A percentile compares a stretch with the other conserved stretches of the same genome.
phyloP scores from a whole-genome alignment of 2,329 filamentous ascomycete genomes.

The Berkeleyomyces basicola region DNA sequence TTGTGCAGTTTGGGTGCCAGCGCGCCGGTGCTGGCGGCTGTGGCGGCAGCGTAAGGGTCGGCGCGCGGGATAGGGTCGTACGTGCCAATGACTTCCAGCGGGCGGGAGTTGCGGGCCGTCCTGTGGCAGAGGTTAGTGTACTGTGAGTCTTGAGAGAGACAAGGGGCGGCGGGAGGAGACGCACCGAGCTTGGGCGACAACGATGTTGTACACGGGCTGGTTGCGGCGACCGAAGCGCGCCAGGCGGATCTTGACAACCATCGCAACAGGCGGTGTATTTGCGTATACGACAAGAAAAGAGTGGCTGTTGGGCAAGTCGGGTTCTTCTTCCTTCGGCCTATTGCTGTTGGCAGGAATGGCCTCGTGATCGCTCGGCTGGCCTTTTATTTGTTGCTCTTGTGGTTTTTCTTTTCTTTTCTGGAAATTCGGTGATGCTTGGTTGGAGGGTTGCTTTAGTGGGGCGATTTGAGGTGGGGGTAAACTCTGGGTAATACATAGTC shows the following conservation, averaged over 20 bases:
- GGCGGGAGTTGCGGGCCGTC: conserved; percentile 71
- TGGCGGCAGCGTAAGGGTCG: conserved; percentile 41
- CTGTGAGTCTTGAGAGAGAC: neutral
- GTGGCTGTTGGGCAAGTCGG: neutral
- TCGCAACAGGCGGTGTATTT: conserved; percentile 22
- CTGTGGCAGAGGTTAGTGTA: conserved; percentile 27
- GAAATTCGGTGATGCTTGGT: neutral
- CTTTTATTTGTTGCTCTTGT: neutral
- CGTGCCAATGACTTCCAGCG: conserved; percentile 80
- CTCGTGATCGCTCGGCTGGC: neutral
- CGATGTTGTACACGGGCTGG: conserved; percentile 92
- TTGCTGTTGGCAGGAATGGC: neutral
- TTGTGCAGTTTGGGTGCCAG: conserved; percentile 79
- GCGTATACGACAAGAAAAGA: neutral
- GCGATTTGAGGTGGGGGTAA: neutral
- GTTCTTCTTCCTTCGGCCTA: neutral
- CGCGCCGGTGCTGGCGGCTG: conserved; percentile 32
- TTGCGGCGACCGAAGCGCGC: conserved; percentile 84
- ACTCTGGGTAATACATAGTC: neutral
- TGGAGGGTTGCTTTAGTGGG: conserved; percentile 2
- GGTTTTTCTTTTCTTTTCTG: neutral
- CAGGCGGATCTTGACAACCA: conserved; percentile 90
- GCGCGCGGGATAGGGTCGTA: conserved; percentile 52
- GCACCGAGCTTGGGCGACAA: conserved; percentile 83
- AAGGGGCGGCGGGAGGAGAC: neutral